Base-by-base conservation (phyloP, 805 yeast genomes). In the Lachancea meyersii region DNA sequence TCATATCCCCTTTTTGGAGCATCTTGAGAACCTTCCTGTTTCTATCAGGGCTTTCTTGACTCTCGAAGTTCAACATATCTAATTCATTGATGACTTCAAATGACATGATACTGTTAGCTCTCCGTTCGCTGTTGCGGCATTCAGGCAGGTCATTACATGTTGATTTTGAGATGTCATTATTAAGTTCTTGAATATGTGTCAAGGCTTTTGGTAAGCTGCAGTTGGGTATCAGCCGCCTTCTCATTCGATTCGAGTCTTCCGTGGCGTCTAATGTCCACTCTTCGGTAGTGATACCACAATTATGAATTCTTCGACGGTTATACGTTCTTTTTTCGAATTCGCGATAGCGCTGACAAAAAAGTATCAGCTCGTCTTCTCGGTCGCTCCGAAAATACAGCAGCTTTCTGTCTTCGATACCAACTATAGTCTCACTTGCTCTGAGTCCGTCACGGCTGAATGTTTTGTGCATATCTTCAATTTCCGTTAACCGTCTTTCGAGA, bases 21-120 rank as follows among this genome's bases (percentile, higher is more conserved):
- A 85, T 75, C 45, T 89, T 71, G 17, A 86, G 63, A 1, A 87
- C 82, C 53, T 81, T 82, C 43, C 95, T 65, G 57, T 86, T 85
- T 52, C 77, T 78, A 57, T 86, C 94, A 48, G 79, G 82, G 41
- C 72, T 70, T 3, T 57, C 54, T 22, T 48, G 49, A 28, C 51
- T 18, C 14, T 35, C 31, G 4, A 56, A 38, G 10, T 64, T 70
- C 26, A 61, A 54, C n/a, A 61, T 57, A 0, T 58, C 63, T 30
- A 65, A 63, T 14, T 65, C 72, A 11, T 72, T 73, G 18, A 76
- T 52, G 16, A 75, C 35, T 43, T 76, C 81, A 51, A 69, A 72
- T 2, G 69, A 64, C 38, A 60, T 48, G 28, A 53, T 33, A 38
- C 67, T 58, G 28, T 41, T 45, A 23, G 40, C 39, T 16, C 27